phyloP scores from a whole-genome alignment of 2,329 filamentous ascomycete species.

The Aureobasidium sp. region DNA sequence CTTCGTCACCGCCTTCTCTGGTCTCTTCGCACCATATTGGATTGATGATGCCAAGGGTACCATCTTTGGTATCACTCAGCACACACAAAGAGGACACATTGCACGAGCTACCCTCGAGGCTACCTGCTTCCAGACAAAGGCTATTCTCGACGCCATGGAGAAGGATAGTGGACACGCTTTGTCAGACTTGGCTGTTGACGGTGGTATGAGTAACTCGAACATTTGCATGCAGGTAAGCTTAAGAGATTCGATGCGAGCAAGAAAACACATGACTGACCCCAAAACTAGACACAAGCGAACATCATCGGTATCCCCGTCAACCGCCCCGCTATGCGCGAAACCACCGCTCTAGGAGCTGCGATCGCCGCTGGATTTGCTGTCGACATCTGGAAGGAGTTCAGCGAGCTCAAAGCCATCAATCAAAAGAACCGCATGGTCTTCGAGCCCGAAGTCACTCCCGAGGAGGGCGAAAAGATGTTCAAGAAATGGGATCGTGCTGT shows the following conservation, averaged over 20 bases:
- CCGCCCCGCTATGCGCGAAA: slow-evolving; percentile 78
- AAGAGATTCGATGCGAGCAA: background rate
- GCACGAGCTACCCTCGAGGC: slow-evolving; percentile 79
- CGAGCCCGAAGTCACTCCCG: slow-evolving; percentile 17
- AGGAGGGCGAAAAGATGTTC: slow-evolving; percentile 20
- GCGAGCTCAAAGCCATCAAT: slow-evolving; percentile 49
- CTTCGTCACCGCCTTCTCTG: slow-evolving; percentile 77
- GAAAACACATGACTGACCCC: background rate
- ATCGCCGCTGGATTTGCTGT: slow-evolving; percentile 76
- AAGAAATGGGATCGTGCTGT: slow-evolving; percentile 20
- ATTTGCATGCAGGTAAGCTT: slow-evolving; percentile 65
- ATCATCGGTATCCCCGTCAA: slow-evolving; percentile 73
- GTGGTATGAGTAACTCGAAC: slow-evolving; percentile 78
- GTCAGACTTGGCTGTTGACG: slow-evolving; percentile 68
- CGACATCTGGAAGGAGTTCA: slow-evolving; percentile 64
- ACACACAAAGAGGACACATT: slow-evolving; percentile 74
- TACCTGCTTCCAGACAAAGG: slow-evolving; percentile 81
- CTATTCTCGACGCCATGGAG: slow-evolving; percentile 85
- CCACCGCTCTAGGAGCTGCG: slow-evolving; percentile 73
- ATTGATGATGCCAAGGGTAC: slow-evolving; percentile 83
- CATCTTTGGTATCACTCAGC: slow-evolving; percentile 69
- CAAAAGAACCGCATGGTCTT: slow-evolving; percentile 19
- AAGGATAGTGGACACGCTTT: slow-evolving; percentile 69
- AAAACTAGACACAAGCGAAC: slow-evolving; percentile 63
- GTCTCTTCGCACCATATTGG: slow-evolving; percentile 84